phyloP scores from a whole-genome alignment of 345 rosid genomes.

The Lumnitzera littorea region DNA sequence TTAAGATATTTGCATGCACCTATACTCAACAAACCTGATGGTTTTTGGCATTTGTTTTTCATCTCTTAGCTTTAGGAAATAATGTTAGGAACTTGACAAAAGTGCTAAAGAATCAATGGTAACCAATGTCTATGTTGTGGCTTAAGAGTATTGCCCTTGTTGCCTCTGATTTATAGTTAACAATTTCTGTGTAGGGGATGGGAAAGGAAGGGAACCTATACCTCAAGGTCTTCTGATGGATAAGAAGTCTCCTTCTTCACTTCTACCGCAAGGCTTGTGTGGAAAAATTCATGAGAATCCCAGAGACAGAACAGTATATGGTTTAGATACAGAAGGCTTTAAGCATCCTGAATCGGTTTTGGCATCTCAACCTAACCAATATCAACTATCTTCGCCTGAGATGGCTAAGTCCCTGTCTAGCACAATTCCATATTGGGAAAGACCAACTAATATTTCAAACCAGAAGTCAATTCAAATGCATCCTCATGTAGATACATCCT shows the following conservation, averaged over 20 bases:
- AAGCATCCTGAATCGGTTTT: constrained; percentile 40
- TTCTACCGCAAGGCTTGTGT: constrained; percentile 30
- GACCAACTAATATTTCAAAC: constrained; percentile 32
- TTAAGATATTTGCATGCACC: no score
- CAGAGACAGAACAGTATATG: constrained; percentile 33
- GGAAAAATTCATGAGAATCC: constrained; percentile 39
- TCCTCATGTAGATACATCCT: constrained; percentile 48
- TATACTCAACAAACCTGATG: no score
- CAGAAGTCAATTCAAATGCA: constrained; percentile 49
- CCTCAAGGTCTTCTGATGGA: constrained; percentile 31
- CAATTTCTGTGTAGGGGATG: constrained; percentile 37
- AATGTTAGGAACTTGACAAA: neutral
- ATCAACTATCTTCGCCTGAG: constrained; percentile 32
- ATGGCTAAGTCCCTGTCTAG: constrained; percentile 46
- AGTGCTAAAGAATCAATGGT: neutral
- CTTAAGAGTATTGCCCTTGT: no score
- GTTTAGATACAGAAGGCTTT: constrained; percentile 39
- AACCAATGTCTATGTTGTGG: no score
- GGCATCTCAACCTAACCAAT: constrained; percentile 38
- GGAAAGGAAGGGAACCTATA: constrained; percentile 35
- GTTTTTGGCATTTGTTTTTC: no score
- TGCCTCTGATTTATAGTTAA: neutral
- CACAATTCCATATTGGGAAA: constrained; percentile 54
- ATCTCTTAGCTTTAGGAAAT: no score
- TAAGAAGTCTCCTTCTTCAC: constrained; percentile 43